Base-by-base conservation (phyloP, 257 asterid genomes). In the Mitragyna speciosa region DNA sequence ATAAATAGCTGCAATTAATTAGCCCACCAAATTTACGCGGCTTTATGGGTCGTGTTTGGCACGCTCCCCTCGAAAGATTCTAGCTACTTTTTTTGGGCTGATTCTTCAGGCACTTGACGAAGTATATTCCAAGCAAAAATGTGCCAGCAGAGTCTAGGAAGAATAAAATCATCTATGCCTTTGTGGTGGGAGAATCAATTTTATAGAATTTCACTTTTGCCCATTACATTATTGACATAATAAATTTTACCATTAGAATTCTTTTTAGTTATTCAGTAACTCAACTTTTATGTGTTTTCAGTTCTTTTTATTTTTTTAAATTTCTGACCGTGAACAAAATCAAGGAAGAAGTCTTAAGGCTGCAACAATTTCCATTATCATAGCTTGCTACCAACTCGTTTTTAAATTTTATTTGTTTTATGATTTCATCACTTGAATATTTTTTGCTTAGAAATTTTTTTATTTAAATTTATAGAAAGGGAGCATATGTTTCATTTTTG, bases 111-210 rank as follows among this genome's bases (percentile, higher is more conserved):
- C 22, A 30, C 17, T 15, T 15, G 2, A 66, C 61, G 26, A 22
- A 41, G 84, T 52, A 81, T 81, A 86, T 86, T 83, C 87, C 83
- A 75, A 49, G 36, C 33, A 58, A 56, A 41, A 24, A 48, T 12
- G 4, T 0, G 41, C 41, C 4, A 16, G 43, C 10, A n/a, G 4
- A 7, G 73, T 24, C 78, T n/a, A 33, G 31, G 30, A 64, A 41
- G 58, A 7, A 6, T 11, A 61, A 61, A 22, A 9, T 22, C 31
- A 54, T 54, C n/a, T 28, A 64, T 56, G n/a, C n/a, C n/a, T 19
- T 11, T 51, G 64, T 12, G n/a, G n/a, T n/a, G n/a, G n/a, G n/a
- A 61, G 82, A 78, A 28, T 22, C 31, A 22, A 12, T 15, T 51
- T 51, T 0, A 9, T 5, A 26, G 28, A 78, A 78, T 64, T 48